phyloP scores from a whole-genome alignment of 2,329 filamentous ascomycete species.

The Epicoccum sorghinum region DNA sequence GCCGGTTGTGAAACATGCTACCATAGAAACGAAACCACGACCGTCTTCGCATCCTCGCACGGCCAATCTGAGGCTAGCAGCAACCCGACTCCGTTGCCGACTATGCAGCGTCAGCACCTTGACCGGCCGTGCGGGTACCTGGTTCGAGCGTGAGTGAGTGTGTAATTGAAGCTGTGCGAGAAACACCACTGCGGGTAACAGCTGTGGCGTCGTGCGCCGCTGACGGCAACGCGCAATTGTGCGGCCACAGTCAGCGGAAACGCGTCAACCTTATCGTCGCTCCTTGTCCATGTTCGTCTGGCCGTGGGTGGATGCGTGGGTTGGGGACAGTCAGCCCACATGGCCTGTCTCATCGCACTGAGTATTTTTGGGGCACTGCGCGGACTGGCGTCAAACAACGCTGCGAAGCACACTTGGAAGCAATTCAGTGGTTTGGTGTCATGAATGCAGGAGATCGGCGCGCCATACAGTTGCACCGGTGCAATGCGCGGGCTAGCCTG shows the following conservation, averaged over 20 bases:
- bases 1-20: conserved; percentile 13
- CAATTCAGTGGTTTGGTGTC: conserved; percentile 1
- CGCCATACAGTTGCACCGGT: conserved; percentile 1
- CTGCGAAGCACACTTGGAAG: not conserved
- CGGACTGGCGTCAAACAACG: conserved; percentile 8
- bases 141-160: not conserved
- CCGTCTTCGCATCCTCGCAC: conserved; percentile 1
- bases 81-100: conserved; percentile 1
- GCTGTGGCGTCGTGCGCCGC: not conserved
- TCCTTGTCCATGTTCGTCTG: too few species aligned
- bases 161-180: conserved; percentile 7
- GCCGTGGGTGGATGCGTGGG: too few species aligned
- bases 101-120: conserved; percentile 3
- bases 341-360: conserved; percentile 3
- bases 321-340: conserved; percentile 6
- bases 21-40: conserved; percentile 16
- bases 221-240: conserved; percentile 9
- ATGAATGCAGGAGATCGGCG: not conserved
- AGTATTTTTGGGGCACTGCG: conserved; percentile 6
- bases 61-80: conserved; percentile 8
- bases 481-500: not conserved
- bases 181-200: not conserved
- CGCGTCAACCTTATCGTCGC: too few species aligned
- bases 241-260: conserved; percentile 7
- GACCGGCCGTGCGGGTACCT: not conserved